Evolutionary conservation across 31 red algal genomes (phyloP), one percentile per base, ranked within the genome.

Genomic region (Odonthalia washingtoniensis): DNA sequence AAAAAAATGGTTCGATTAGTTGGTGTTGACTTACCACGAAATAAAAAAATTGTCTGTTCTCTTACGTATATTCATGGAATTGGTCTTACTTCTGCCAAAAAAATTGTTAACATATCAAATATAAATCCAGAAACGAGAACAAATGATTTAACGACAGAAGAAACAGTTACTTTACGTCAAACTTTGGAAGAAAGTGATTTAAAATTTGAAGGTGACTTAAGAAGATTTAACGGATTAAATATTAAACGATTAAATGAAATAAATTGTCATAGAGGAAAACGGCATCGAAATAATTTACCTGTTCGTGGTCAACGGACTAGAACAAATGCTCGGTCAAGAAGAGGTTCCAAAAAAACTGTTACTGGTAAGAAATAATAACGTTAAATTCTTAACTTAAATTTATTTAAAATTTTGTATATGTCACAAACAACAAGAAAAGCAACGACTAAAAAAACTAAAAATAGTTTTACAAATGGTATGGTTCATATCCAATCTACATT

Each of bases 271-370:
- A 2, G 72, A 75, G 72, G 72, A 39, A 37, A 41, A 41, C 72
- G 72, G 2, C 72, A 75, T 75, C 72, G 72, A 41, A 75, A 75
- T 37, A 43, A 16, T 75, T 43, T 75, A 43, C 72, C 72, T 37
- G 72, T 75, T 75, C 72, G 72, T 5, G 72, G 72, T 41, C 72
- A 75, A 41, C 72, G 72, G 14, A 72, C 68, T 14, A 14, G 40
- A 28, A 75, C 72, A 37, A 75, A 75, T 43, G 72, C 72, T 43
- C 72, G 72, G n/a, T n/a, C n/a, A n/a, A n/a, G n/a, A n/a, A n/a
- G n/a, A n/a, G n/a, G n/a, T n/a, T n/a, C n/a, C n/a, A n/a, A 61
- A 61, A 61, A 61, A 61, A 61, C 52, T 61, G 52, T 61, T 61
- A 61, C 52, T 61, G 52, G 52, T 17, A 61, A 61, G 24, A 61